phyloP scores from a whole-genome alignment of 1,284 basidiomycete genomes.

The Ustilago sp. region DNA sequence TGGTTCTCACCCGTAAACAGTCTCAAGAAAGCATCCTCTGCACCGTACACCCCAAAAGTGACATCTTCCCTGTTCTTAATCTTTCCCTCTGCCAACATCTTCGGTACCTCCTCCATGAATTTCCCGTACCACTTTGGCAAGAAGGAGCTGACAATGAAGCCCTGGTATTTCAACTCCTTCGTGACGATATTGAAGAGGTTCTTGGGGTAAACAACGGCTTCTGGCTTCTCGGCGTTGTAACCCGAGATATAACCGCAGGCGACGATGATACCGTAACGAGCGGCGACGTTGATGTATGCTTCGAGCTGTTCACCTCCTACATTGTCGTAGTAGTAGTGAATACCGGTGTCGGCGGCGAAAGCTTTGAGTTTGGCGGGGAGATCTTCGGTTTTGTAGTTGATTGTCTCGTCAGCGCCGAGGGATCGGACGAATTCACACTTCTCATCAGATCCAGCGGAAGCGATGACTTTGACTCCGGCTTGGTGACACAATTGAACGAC shows the following conservation, averaged over 20 bases:
- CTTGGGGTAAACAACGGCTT: slow-evolving; percentile 48
- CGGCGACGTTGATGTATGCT: slow-evolving; percentile 46
- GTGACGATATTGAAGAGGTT: slow-evolving; percentile 54
- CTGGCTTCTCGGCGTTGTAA: slow-evolving; percentile 54
- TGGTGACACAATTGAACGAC: slow-evolving; percentile 73
- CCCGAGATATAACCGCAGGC: slow-evolving; percentile 53
- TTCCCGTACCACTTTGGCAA: slow-evolving; percentile 41
- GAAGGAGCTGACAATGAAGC: slow-evolving; percentile 43
- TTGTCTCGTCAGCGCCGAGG: slow-evolving; percentile 82
- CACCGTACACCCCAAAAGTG: slow-evolving; percentile 47
- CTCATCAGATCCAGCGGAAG: slow-evolving; percentile 80
- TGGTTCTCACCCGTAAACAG: slow-evolving; percentile 50
- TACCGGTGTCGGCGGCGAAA: slow-evolving; percentile 48
- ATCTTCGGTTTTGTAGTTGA: slow-evolving; percentile 83
- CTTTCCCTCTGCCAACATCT: slow-evolving; percentile 49
- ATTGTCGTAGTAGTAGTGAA: slow-evolving; percentile 59
- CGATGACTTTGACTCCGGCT: slow-evolving; percentile 78
- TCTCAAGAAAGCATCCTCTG: slow-evolving; percentile 49
- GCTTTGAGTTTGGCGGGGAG: slow-evolving; percentile 70
- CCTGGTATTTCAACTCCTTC: slow-evolving; percentile 50
- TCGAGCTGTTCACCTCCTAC: slow-evolving; percentile 58
- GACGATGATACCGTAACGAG: slow-evolving; percentile 52
- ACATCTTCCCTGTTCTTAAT: slow-evolving; percentile 50
- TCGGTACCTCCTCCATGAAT: slow-evolving; percentile 44
- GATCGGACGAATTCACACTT: slow-evolving; percentile 87